These are phyloP conservation scores for Ophiosphaerella korrae DNA, from an alignment of 2,329 filamentous ascomycete species.

Conservation along the genomic window DNA sequence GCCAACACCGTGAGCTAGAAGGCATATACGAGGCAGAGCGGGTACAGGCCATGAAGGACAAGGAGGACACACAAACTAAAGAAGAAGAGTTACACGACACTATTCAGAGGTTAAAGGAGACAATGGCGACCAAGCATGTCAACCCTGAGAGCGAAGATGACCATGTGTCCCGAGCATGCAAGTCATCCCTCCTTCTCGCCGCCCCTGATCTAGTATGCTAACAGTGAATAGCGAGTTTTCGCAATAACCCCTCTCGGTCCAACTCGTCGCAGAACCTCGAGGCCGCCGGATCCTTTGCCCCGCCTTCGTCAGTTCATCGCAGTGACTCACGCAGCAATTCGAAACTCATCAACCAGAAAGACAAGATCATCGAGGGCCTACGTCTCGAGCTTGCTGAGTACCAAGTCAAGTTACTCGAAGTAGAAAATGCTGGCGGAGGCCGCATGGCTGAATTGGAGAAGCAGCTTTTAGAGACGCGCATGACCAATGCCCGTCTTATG, in stretches of 20 bases:
- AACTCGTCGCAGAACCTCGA: constrained; percentile 70
- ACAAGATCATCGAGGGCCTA: constrained; percentile 92
- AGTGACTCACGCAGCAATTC: constrained; percentile 90
- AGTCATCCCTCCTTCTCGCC: constrained; percentile 26
- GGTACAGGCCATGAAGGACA: constrained; percentile 85
- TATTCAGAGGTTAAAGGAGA: constrained; percentile 91
- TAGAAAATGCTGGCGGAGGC: constrained; percentile 90
- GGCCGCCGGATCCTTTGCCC: constrained; percentile 81
- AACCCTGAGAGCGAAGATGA: constrained; percentile 57
- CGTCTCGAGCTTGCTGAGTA: constrained; percentile 91
- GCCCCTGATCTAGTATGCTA: constrained; percentile 15
- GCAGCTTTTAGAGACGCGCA: constrained; percentile 85
- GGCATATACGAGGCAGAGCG: constrained; percentile 90
- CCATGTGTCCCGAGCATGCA: constrained; percentile 59
- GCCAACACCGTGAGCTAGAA: constrained; percentile 89
- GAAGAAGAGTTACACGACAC: constrained; percentile 91
- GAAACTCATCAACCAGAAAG: constrained; percentile 90
- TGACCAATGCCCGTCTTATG: constrained; percentile 95
- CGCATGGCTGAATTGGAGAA: constrained; percentile 89
- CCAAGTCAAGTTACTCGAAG: constrained; percentile 92
- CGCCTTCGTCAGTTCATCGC: constrained; percentile 79
- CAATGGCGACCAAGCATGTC: constrained; percentile 74
- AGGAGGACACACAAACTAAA: constrained; percentile 80
- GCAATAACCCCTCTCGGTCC: constrained; percentile 50
- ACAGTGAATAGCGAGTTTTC: constrained; percentile 46